These are phyloP conservation scores for Fusarium tjaetaba DNA, from an alignment of 2,329 filamentous ascomycete species.

Conservation along the genomic window DNA sequence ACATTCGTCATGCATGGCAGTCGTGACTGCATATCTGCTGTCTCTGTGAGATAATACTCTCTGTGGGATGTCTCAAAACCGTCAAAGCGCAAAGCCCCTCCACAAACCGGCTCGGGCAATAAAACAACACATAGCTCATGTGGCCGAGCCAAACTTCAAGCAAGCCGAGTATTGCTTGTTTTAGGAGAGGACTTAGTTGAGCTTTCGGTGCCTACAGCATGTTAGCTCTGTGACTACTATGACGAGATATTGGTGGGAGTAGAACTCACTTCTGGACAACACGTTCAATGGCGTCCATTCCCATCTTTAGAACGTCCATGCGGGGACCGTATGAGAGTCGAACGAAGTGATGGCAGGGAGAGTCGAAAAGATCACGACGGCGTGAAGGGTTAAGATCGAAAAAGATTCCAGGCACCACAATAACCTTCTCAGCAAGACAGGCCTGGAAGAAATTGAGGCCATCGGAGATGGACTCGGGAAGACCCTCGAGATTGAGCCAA, in stretches of 20 bases:
- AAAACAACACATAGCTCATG: neutral
- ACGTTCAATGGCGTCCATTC: conserved; percentile 85
- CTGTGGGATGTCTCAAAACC: neutral
- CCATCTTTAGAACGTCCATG: conserved; percentile 81
- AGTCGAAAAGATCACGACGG: conserved; percentile 91
- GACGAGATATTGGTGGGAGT: neutral
- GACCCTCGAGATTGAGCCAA: conserved; percentile 70
- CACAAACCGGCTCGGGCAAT: neutral
- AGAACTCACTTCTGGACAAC: conserved; percentile 74
- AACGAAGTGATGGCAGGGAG: conserved; percentile 92
- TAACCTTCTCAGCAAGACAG: conserved; percentile 91
- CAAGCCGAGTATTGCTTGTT: neutral
- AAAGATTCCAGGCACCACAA: conserved; percentile 97
- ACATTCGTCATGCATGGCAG: neutral
- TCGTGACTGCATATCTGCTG: neutral
- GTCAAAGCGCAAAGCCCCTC: neutral
- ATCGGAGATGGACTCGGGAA: conserved; percentile 86
- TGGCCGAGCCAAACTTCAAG: neutral
- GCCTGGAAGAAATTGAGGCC: conserved; percentile 97
- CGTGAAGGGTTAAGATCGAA: conserved; percentile 95
- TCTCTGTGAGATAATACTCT: neutral
- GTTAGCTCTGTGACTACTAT: conserved; percentile 7
- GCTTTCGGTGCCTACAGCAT: conserved; percentile 37
- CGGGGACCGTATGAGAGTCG: conserved; percentile 85
- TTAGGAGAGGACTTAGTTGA: neutral